Evolutionary conservation across 23 red algal genomes (phyloP).

Genomic region (Chondrus crispus): DNA sequence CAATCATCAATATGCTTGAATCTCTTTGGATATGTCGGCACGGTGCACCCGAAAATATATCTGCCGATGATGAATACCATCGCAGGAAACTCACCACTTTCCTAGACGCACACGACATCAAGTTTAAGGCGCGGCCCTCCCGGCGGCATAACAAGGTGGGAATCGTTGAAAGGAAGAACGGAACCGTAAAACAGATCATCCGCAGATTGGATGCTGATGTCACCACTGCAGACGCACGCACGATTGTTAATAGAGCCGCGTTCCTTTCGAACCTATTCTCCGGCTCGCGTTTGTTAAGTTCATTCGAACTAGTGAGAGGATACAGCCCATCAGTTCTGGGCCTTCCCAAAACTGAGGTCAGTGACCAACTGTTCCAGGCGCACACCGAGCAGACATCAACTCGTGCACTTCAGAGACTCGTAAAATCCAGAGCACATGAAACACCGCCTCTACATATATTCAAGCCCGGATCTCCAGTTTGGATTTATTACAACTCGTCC

Average conservation of each 20-base stretch:
- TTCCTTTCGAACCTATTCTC: neutral
- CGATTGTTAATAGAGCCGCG: neutral
- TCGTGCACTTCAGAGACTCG: neutral
- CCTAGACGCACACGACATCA: neutral
- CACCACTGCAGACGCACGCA: neutral
- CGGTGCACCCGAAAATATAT: neutral
- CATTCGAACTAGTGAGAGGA: neutral
- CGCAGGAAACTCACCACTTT: neutral
- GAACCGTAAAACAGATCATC: neutral
- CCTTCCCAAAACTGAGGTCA: neutral
- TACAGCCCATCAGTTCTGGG: neutral
- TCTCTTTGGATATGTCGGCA: neutral
- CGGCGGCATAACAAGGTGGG: constrained; percentile 10
- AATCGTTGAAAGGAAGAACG: neutral
- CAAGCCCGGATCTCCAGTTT: neutral
- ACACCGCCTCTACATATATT: neutral
- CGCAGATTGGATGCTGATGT: neutral
- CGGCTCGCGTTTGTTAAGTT: neutral
- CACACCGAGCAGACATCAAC: constrained; percentile 10
- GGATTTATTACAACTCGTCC: neutral
- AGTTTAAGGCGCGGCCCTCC: neutral
- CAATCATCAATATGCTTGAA: neutral
- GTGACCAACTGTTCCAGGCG: neutral
- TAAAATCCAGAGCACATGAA: neutral
- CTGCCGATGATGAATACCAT: neutral